phyloP scores from a whole-genome alignment of 2,329 filamentous ascomycete species.

The Claviceps capensis region DNA sequence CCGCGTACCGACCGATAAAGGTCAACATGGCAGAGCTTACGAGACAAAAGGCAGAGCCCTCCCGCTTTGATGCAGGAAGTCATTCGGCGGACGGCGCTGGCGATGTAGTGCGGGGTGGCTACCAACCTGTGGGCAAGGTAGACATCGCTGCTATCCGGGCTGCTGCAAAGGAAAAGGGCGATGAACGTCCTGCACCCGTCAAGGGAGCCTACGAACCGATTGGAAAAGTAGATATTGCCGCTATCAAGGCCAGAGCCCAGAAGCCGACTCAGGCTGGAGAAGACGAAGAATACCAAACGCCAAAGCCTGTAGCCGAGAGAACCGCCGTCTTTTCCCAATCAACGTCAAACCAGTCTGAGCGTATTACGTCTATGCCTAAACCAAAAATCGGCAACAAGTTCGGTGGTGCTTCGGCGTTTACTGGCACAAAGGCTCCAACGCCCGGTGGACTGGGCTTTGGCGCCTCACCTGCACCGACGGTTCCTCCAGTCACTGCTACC shows the following conservation, averaged over 20 bases:
- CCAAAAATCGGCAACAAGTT: conserved; percentile 92
- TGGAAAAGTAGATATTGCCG: conserved; percentile 93
- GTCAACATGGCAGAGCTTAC: conserved; percentile 83
- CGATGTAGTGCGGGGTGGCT: conserved; percentile 71
- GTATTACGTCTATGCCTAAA: conserved; percentile 79
- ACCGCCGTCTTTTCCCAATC: conserved; percentile 55
- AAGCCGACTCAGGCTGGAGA: conserved; percentile 36
- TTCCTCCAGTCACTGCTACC: conserved; percentile 57
- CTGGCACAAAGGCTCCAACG: conserved; percentile 77
- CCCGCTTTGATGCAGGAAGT: conserved; percentile 39
- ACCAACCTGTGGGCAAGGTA: conserved; percentile 94
- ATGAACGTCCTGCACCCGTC: conserved; percentile 71
- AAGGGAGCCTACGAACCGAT: conserved; percentile 92
- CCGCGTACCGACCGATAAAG: conserved; percentile 90
- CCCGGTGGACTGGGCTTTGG: conserved; percentile 56
- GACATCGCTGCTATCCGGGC: conserved; percentile 83
- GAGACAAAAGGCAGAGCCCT: conserved; percentile 54
- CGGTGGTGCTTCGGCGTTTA: conserved; percentile 55
- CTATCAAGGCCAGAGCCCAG: conserved; percentile 75
- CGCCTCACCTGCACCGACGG: conserved; percentile 39
- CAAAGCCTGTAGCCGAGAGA: conserved; percentile 59
- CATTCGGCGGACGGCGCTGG: conserved; percentile 28
- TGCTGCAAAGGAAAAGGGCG: conserved; percentile 53
- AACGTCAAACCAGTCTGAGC: conserved; percentile 44
- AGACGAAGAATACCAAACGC: conserved; percentile 20